Conservation (phyloP, 2,329 filamentous ascomycete genomes). For the Cladosporium sp. region DNA sequence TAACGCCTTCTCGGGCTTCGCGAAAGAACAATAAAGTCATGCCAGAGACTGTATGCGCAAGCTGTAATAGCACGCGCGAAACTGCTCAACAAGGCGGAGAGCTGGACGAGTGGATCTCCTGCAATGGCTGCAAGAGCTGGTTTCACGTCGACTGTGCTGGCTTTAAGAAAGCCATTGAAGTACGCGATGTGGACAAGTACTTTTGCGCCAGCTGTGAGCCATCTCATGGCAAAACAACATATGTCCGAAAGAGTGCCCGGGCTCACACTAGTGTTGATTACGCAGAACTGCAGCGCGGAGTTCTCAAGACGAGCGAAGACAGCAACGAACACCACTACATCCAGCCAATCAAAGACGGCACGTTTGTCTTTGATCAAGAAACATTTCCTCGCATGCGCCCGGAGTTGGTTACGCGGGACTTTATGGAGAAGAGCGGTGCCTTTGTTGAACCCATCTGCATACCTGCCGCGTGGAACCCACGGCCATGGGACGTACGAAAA, state of each 20-base stretch:
- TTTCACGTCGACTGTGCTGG: slow-evolving; percentile 64
- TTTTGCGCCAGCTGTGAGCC: slow-evolving; percentile 58
- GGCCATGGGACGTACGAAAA: slow-evolving; percentile 34
- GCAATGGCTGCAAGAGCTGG: slow-evolving; percentile 65
- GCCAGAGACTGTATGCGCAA: slow-evolving; percentile 49
- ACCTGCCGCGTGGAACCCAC: slow-evolving; percentile 56
- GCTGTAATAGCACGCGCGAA: slow-evolving; percentile 52
- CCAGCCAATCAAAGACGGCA: slow-evolving; percentile 60
- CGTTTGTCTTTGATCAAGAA: slow-evolving; percentile 56
- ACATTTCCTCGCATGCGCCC: slow-evolving; percentile 60
- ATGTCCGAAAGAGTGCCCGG: slow-evolving; percentile 60
- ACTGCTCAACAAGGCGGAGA: slow-evolving; percentile 44
- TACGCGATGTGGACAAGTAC: slow-evolving; percentile 63
- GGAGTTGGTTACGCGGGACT: slow-evolving; percentile 58
- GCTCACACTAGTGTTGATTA: slow-evolving; percentile 64
- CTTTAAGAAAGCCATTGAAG: slow-evolving; percentile 59
- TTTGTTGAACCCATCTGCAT: slow-evolving; percentile 65
- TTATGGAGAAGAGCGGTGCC: slow-evolving; percentile 57
- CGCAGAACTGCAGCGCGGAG: slow-evolving; percentile 61
- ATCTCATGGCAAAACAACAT: slow-evolving; percentile 59
- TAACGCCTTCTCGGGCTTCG: slow-evolving; percentile 24
- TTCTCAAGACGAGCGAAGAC: slow-evolving; percentile 61
- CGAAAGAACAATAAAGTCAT: slow-evolving; percentile 20
- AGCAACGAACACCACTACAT: slow-evolving; percentile 64
- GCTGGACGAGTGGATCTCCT: slow-evolving; percentile 61